phyloP scores from a whole-genome alignment of 768 basidiomycete species.

The Asterophora parasitica region DNA sequence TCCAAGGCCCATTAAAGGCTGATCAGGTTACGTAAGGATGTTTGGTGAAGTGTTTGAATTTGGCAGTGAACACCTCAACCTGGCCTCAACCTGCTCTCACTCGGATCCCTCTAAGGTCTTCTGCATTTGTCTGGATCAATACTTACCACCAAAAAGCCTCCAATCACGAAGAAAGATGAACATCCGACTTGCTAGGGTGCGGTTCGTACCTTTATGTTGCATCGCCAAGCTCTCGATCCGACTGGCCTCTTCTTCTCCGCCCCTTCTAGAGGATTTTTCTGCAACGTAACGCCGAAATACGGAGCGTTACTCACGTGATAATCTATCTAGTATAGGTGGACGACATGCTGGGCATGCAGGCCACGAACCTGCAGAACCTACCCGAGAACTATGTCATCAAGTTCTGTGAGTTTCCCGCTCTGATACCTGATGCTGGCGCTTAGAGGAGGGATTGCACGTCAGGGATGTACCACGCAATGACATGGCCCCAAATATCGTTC shows the following conservation, averaged over 20 bases:
- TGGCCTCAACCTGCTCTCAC: too few relatives aligned
- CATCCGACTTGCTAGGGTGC: slow-evolving; percentile 44
- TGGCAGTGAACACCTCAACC: too few relatives aligned
- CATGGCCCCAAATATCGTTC: slow-evolving; percentile 91
- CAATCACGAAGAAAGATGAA: slow-evolving; percentile 35
- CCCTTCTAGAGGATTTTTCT: background rate
- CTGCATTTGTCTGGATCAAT: background rate
- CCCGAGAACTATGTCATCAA: slow-evolving; percentile 89
- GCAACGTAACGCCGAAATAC: background rate
- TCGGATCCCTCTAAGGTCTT: background rate
- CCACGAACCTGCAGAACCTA: slow-evolving; percentile 87
- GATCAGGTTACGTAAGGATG: too few relatives aligned
- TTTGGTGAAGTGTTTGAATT: too few relatives aligned
- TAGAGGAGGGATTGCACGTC: background rate
- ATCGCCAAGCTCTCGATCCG: slow-evolving; percentile 8
- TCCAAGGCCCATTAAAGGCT: too few relatives aligned
- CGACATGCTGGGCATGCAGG: slow-evolving; percentile 90
- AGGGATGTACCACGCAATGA: slow-evolving; percentile 89
- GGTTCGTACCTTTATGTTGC: slow-evolving; percentile 13
- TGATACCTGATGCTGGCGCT: background rate
- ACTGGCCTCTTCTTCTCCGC: background rate
- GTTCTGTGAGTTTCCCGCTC: slow-evolving; percentile 47
- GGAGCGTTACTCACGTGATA: slow-evolving; percentile 1
- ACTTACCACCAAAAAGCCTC: background rate
- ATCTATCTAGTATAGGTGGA: slow-evolving; percentile 51